Base-by-base conservation (phyloP, 257 asterid species). In the Salvia miltiorrhiza region DNA sequence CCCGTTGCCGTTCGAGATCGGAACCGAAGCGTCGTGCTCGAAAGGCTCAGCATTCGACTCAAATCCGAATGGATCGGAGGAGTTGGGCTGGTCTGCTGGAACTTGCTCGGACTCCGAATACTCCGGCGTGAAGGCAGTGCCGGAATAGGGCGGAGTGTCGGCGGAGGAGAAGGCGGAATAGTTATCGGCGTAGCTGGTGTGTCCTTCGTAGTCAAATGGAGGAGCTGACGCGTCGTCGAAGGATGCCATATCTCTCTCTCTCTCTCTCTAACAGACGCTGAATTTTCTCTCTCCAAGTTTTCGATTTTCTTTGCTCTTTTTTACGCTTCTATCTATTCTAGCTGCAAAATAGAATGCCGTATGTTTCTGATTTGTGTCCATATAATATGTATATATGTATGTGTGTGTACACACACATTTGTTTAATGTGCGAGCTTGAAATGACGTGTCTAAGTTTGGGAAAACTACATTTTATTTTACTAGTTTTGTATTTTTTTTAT, bases 51-150 rank as follows among this genome's bases (percentile, higher is more conserved):
- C 76, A 74, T 81, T 84, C 70, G 92, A 71, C 26, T 71, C 87
- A 61, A 81, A 86, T 3, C 91, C 95, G 62, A 84, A 90, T 65
- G 97, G 99, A 88, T 90, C 99, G 77, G 96, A 69, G 76, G 76
- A 79, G 65, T 80, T 63, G 35, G 77, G 77, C 65, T 82, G 84
- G 54, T 90, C 87, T 73, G 79, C 95, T 62, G 87, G 57, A 48
- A 81, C 87, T 58, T 80, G 93, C 65, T 80, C 97, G 49, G 80
- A 9, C 0, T 73, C 87, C 8, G 70, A 87, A 73, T 64, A 83
- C 49, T 81, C 88, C 57, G 85, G 82, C 11, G 84, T 58, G 65
- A 73, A 80, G 32, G 56, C 70, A 0, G 83, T 49, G 20, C 78
- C 77, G 3, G 83, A 73, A 84, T 77, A 79, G 13, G 96, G 88